Evolutionary conservation across 805 yeast species (phyloP).

Genomic region (Kurtzmaniella fragi): DNA sequence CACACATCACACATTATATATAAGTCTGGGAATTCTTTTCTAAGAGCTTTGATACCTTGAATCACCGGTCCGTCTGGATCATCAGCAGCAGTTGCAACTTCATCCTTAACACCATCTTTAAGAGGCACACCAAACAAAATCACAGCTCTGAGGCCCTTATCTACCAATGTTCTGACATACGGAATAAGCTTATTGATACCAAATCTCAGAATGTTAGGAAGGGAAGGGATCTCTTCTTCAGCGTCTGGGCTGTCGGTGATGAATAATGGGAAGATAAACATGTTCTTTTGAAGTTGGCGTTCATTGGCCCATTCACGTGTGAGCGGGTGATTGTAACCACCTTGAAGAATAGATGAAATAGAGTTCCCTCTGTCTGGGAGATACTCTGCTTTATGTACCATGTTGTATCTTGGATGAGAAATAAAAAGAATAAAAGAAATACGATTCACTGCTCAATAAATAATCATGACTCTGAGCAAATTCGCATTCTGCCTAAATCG

Average conservation of each 20-base stretch:
- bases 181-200: constrained; percentile 78
- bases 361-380: constrained; percentile 52
- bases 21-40: constrained; percentile 67
- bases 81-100: constrained; percentile 84
- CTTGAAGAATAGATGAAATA: constrained; percentile 76
- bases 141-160: constrained; percentile 80
- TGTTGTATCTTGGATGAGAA: too few species aligned
- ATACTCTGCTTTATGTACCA: constrained; percentile 70
- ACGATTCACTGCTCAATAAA: not conserved
- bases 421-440: not conserved
- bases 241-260: constrained; percentile 79
- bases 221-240: constrained; percentile 63
- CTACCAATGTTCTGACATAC: constrained; percentile 63
- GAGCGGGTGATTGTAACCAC: constrained; percentile 91
- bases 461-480: too few species aligned
- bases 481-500: too few species aligned
- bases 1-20: constrained; percentile 94
- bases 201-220: constrained; percentile 84
- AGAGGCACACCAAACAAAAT: constrained; percentile 90
- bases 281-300: constrained; percentile 74
- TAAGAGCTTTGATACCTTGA: constrained; percentile 62
- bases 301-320: constrained; percentile 89
- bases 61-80: constrained; percentile 96
- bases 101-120: constrained; percentile 71
- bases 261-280: constrained; percentile 92